Percentiles rank a stretch among this genome's conserved stretches.
Evolutionary conservation across 2,329 filamentous ascomycete genomes (phyloP).

Genomic region (Nannizziopsis arthrosporioides): DNA sequence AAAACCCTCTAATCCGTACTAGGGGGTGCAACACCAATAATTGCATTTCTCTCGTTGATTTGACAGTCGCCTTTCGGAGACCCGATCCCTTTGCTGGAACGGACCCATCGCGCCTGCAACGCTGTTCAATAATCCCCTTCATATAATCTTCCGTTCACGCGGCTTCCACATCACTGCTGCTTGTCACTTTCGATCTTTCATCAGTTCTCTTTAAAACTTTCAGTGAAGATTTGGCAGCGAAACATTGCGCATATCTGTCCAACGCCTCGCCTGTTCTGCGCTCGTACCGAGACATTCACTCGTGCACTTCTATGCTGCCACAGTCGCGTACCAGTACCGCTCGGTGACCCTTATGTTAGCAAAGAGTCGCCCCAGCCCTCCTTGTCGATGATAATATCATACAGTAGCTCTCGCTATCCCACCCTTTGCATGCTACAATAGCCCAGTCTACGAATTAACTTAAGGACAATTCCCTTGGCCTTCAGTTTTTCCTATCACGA

Average conservation of each 20-base stretch:
- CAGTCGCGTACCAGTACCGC: constrained; percentile 1
- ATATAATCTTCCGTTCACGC: background rate
- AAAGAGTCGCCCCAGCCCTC: constrained; percentile 1
- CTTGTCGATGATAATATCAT: constrained; percentile 3
- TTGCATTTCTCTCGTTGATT: background rate
- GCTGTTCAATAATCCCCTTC: constrained; percentile 8
- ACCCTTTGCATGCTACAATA: constrained; percentile 8
- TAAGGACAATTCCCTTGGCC: background rate
- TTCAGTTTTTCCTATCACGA: background rate
- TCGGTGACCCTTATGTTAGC: background rate
- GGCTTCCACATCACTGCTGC: background rate
- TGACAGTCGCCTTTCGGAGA: background rate
- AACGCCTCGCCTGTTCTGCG: too few species aligned
- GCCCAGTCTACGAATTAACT: background rate
- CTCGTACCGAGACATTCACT: background rate
- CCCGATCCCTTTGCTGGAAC: background rate
- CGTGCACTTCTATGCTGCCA: background rate
- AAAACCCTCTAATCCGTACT: background rate
- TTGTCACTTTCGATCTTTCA: background rate
- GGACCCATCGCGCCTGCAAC: constrained; percentile 14
- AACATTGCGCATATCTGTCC: background rate
- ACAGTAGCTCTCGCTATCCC: constrained; percentile 7
- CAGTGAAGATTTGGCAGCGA: background rate
- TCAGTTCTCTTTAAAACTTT: background rate
- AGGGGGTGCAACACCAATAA: constrained; percentile 1